Conservation (phyloP, 2,329 filamentous ascomycete genomes). For the Hypocreales sp. region DNA sequence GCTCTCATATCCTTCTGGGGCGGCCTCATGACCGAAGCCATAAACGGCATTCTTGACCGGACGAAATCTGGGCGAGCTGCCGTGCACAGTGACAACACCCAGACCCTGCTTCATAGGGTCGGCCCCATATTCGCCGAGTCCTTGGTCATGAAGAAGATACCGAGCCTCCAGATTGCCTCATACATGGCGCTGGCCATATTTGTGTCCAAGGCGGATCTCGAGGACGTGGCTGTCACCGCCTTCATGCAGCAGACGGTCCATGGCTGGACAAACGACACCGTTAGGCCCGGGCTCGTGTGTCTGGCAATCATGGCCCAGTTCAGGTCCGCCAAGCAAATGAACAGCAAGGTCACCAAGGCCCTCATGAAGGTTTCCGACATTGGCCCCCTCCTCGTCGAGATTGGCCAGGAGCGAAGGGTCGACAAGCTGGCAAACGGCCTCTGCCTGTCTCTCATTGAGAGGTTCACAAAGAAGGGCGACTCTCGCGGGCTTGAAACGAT, state of each 20-base stretch:
- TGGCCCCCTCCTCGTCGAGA: conserved; percentile 39
- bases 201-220: conserved; percentile 65
- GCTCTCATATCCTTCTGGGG: conserved; percentile 82
- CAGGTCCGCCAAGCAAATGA: conserved; percentile 53
- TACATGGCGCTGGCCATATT: conserved; percentile 86
- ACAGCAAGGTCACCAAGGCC: conserved; percentile 52
- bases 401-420: conserved; percentile 49
- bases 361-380: conserved; percentile 49
- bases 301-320: conserved; percentile 71
- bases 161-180: conserved; percentile 69
- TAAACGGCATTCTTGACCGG: conserved; percentile 68
- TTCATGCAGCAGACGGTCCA: conserved; percentile 79
- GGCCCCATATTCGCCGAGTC: conserved; percentile 61
- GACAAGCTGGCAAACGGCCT: conserved; percentile 59
- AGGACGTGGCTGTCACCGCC: conserved; percentile 65
- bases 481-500: conserved; percentile 40
- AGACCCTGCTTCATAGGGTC: conserved; percentile 55
- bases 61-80: conserved; percentile 60
- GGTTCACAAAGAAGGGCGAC: conserved; percentile 44
- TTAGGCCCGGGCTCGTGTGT: conserved; percentile 60
- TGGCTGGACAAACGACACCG: conserved; percentile 61
- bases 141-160: conserved; percentile 56
- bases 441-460: conserved; percentile 48
- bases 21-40: conserved; percentile 69
- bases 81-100: conserved; percentile 66